phyloP scores from a whole-genome alignment of 2,329 filamentous ascomycete genomes.

The Ophiosphaerella korrae region DNA sequence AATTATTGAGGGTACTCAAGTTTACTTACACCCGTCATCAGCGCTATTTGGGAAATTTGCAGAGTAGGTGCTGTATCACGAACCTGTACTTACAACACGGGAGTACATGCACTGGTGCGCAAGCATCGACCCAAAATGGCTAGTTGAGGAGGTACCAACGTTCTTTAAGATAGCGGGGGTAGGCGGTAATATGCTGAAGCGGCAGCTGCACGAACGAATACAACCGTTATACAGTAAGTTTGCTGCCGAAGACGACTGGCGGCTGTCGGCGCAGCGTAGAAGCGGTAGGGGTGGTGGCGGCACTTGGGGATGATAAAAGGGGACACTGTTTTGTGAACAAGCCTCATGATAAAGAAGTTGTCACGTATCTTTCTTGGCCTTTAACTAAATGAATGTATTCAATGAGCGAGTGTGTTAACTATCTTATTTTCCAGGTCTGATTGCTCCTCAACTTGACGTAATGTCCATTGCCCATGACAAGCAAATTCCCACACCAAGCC shows the following conservation, averaged over 20 bases:
- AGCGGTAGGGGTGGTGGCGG: constrained; percentile 86
- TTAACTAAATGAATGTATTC: no score
- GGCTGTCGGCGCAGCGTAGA: constrained; percentile 83
- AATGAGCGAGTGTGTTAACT: no score
- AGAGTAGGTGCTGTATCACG: constrained; percentile 95
- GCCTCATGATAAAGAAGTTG: no score
- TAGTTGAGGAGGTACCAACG: constrained; percentile 95
- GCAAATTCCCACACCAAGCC: no score
- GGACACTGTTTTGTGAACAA: no score
- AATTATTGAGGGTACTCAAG: constrained; percentile 89
- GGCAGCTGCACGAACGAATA: constrained; percentile 92
- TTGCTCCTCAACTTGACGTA: no score
- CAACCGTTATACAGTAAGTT: constrained; percentile 95
- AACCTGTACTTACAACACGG: constrained; percentile 87
- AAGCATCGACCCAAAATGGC: constrained; percentile 88
- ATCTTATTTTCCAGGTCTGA: no score
- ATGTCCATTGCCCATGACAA: no score
- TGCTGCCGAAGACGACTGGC: constrained; percentile 92
- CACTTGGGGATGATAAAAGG: constrained; percentile 75
- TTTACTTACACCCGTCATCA: constrained; percentile 91
- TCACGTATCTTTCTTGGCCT: no score
- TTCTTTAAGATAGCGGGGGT: constrained; percentile 97
- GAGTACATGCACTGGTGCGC: constrained; percentile 98
- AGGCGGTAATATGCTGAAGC: constrained; percentile 77
- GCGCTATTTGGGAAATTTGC: constrained; percentile 94